phyloP scores from a whole-genome alignment of 179 eudicot genomes.

The Camellia oleifera region DNA sequence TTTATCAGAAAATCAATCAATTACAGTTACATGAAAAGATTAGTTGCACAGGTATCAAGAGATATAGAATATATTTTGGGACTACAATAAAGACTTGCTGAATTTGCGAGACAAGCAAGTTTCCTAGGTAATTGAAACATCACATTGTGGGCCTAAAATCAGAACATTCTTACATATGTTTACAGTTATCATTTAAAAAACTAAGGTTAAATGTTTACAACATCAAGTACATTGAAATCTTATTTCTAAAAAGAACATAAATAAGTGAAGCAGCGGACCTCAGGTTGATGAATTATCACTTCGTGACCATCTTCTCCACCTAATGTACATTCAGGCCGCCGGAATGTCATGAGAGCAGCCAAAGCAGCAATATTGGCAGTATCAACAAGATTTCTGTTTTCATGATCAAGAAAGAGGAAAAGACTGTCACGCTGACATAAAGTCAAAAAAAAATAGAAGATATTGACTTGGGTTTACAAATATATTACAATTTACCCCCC shows the following conservation, averaged over 20 bases:
- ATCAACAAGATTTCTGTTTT: conserved; percentile 82
- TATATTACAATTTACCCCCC: conserved; percentile 58
- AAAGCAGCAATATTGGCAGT: conserved; percentile 96
- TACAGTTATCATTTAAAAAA: background rate
- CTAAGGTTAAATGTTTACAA: too few relatives aligned
- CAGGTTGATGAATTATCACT: conserved; percentile 79
- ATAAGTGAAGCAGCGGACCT: conserved; percentile 39
- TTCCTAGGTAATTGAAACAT: background rate
- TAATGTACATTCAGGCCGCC: conserved; percentile 85
- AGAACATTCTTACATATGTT: background rate
- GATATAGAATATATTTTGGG: background rate
- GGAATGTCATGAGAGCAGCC: conserved; percentile 77
- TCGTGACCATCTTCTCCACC: conserved; percentile 93
- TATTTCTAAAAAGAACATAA: background rate
- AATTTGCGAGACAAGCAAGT: background rate
- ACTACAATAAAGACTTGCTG: background rate
- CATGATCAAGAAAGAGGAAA: conserved; percentile 6
- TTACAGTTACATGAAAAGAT: too few relatives aligned
- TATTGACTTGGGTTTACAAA: background rate
- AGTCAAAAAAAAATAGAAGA: conserved; percentile 5
- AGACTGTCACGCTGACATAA: background rate
- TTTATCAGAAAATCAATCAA: background rate
- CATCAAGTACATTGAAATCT: background rate
- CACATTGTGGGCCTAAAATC: background rate
- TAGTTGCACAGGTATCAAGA: background rate